A percentile compares a stretch with the other conserved stretches of the same genome.
Conservation (phyloP, 768 basidiomycete species). For the Udeniomyces megalosporus region DNA sequence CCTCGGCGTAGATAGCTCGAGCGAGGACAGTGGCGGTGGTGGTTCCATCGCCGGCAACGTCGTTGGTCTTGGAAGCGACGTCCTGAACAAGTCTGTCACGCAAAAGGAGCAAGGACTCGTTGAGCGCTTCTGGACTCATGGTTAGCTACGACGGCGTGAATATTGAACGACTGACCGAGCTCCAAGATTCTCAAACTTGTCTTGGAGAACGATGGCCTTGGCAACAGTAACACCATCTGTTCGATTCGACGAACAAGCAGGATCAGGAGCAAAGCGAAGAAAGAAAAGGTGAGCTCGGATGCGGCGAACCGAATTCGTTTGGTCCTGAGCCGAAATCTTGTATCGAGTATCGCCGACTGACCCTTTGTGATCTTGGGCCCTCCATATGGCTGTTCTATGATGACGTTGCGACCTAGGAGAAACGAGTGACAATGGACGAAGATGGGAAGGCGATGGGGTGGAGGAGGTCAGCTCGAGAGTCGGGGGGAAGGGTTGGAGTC, state of each 20-base stretch:
- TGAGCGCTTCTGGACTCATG: no score
- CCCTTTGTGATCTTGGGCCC: conserved; percentile 83
- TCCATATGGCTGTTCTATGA: conserved; percentile 60
- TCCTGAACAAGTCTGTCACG: conserved; percentile 70
- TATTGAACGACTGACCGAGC: conserved; percentile 50
- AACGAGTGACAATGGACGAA: no score
- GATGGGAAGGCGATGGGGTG: background rate
- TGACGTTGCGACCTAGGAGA: conserved; percentile 72
- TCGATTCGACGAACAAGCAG: background rate
- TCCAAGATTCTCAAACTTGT: conserved; percentile 98
- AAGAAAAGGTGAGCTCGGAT: background rate
- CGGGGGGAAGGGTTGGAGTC: no score
- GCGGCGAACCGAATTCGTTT: no score
- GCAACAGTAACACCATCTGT: conserved; percentile 94
- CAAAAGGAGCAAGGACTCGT: background rate
- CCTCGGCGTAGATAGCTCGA: conserved; percentile 93
- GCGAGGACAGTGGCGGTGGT: conserved; percentile 95
- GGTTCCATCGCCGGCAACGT: conserved; percentile 91
- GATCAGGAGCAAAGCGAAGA: background rate
- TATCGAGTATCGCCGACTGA: no score
- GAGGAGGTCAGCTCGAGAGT: background rate
- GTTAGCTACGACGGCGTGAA: background rate
- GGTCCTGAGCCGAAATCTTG: no score
- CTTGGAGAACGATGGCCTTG: conserved; percentile 80
- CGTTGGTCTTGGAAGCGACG: conserved; percentile 92